Percentiles rank a stretch among this genome's conserved stretches.
Evolutionary conservation across 75 land plant species (phyloP).

Genomic region (Isoetes taiwanensis): DNA sequence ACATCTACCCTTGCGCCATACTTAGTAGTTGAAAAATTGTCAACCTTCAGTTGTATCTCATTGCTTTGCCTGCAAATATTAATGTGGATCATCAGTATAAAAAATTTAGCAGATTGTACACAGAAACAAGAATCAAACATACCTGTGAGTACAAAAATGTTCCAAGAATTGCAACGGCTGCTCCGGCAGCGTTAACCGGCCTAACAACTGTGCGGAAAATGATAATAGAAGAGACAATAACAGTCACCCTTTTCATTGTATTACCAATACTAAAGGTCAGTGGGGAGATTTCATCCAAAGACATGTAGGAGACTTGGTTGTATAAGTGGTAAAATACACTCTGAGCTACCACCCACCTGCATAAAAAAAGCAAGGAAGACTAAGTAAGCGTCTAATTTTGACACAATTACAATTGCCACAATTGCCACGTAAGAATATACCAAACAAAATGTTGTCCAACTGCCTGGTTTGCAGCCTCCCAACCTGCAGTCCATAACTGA

Average conservation of each 20-base stretch:
- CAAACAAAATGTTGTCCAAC: slow-evolving; percentile 46
- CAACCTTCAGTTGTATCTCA: too few species aligned
- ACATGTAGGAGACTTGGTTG: slow-evolving; percentile 79
- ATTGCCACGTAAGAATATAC: slow-evolving; percentile 11
- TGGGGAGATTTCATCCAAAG: slow-evolving; percentile 52
- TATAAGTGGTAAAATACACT: slow-evolving; percentile 69
- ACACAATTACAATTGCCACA: neutral
- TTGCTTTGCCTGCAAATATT: too few species aligned
- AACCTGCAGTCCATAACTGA: slow-evolving; percentile 44
- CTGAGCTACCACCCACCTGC: slow-evolving; percentile 64
- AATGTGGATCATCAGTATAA: too few species aligned
- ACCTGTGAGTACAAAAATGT: slow-evolving; percentile 86
- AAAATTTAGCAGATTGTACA: too few species aligned
- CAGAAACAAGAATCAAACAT: too few species aligned
- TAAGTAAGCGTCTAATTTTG: neutral
- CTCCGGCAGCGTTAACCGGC: slow-evolving; percentile 68
- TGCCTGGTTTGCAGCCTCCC: slow-evolving; percentile 32
- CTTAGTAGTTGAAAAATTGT: too few species aligned
- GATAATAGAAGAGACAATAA: slow-evolving; percentile 61
- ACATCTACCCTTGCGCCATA: too few species aligned
- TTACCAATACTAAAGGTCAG: slow-evolving; percentile 67
- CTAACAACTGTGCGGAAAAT: slow-evolving; percentile 62
- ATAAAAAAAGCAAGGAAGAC: neutral
- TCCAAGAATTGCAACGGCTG: slow-evolving; percentile 64
- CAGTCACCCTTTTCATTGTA: slow-evolving; percentile 69